Conservation (phyloP, 2,329 filamentous ascomycete species). For the Calonectria hawksworthii region DNA sequence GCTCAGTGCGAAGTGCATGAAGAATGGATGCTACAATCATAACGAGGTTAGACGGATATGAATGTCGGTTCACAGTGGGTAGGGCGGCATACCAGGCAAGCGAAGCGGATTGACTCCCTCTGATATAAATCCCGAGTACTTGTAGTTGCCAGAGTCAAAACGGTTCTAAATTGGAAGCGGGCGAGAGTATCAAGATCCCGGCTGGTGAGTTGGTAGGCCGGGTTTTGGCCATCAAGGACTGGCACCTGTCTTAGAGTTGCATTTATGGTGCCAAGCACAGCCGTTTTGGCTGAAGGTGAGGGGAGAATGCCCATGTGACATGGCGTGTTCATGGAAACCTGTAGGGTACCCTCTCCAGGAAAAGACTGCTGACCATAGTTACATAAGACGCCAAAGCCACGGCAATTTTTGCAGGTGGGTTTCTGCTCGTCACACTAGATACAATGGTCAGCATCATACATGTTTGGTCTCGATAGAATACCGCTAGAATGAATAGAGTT, state of each 20-base stretch:
- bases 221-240: neutral
- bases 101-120: neutral
- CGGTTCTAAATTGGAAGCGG: neutral
- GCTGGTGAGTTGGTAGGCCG: neutral
- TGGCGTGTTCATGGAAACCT: neutral
- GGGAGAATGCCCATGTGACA: neutral
- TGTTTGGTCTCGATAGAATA: neutral
- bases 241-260: neutral
- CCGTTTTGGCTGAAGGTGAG: neutral
- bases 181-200: slow-evolving; percentile 1
- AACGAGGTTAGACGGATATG: neutral
- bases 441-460: neutral
- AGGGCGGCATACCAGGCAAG: neutral
- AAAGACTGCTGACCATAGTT: slow-evolving; percentile 2
- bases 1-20: neutral
- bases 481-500: neutral
- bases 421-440: slow-evolving; percentile 4
- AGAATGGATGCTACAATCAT: neutral
- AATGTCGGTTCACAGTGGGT: no score
- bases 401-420: slow-evolving; percentile 5
- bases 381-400: neutral
- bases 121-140: neutral
- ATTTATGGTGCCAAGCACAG: neutral
- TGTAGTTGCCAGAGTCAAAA: neutral
- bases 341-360: neutral